Base-by-base conservation (phyloP, 2,329 filamentous ascomycete genomes). In the Piedraia hortae region DNA sequence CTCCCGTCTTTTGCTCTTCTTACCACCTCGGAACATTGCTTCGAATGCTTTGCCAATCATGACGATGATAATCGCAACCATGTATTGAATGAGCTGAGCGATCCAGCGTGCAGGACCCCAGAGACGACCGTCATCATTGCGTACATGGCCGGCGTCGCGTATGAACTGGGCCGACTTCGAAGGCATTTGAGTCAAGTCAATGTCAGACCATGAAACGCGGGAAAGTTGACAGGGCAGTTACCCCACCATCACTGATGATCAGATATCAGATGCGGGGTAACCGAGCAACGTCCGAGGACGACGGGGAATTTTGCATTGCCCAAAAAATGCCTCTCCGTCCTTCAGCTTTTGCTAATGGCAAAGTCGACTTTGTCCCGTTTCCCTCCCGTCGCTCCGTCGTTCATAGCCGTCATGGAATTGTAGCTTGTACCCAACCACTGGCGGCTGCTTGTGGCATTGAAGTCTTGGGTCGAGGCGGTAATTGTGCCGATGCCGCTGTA, bases 401-500 rank as follows among this genome's bases (percentile, higher is more conserved):
- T 7, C 80, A 93, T 43, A 90, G 77, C 43, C 80, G 73, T 4
- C 70, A 80, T 37, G 82, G 78, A 20, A 90, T 93, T 26, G 73
- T 93, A 21, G 62, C 80, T 6, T 88, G 72, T 41, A 73, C 77
- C 2, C 82, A 93, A 44, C 78, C 85, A 8, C 53, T 93, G 24
- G 85, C 85, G 4, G 71, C 74, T 12, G 73, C 73, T 46, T 88
- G 78, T 28, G 85, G 85, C 11, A 61, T 91, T 23, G 65, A 72
- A 25, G 57, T 93, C 17, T 51, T 97, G n/a, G 62, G 67, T 26
- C 66, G 72, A 21, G 85, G 85, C 26, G 85, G 85, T 24, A 97
- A 93, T 51, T 78, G 77, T 29, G 85, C 80, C 33, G 82, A 93
- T 53, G 82, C 85, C n/a, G 82, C 85, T 5, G 75, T 93, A 3